These are phyloP conservation scores for Venturia oleaginea DNA, from an alignment of 2,329 filamentous ascomycete species.

Conservation along the genomic window DNA sequence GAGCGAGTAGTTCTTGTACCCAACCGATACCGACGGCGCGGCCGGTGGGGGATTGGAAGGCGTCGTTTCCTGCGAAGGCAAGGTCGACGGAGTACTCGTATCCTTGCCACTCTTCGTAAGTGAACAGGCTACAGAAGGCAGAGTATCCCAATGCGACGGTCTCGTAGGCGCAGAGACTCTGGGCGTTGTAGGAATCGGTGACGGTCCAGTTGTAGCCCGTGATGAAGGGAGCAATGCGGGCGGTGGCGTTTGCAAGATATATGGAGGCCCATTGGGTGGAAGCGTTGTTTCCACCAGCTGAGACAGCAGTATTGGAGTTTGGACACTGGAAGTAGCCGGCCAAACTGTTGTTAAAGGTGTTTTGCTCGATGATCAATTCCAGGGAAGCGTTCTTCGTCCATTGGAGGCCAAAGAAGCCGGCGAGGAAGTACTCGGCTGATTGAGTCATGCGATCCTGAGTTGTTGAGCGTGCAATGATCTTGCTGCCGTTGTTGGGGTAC, in stretches of 20 bases:
- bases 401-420: slow-evolving; percentile 68
- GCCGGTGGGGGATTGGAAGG: slow-evolving; percentile 56
- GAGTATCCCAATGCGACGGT: slow-evolving; percentile 69
- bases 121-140: slow-evolving; percentile 65
- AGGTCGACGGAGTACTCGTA: slow-evolving; percentile 66
- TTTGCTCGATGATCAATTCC: slow-evolving; percentile 60
- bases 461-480: slow-evolving; percentile 64
- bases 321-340: slow-evolving; percentile 59
- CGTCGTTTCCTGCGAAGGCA: slow-evolving; percentile 51
- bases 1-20: slow-evolving; percentile 63
- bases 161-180: slow-evolving; percentile 68
- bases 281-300: slow-evolving; percentile 45
- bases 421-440: slow-evolving; percentile 67
- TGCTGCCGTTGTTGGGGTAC: slow-evolving; percentile 59
- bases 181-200: slow-evolving; percentile 55
- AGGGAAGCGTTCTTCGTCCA: slow-evolving; percentile 65
- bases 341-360: slow-evolving; percentile 59
- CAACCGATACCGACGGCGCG: slow-evolving; percentile 66
- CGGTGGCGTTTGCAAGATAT: slow-evolving; percentile 57
- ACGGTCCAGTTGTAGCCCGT: slow-evolving; percentile 53
- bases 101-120: slow-evolving; percentile 62
- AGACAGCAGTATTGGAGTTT: slow-evolving; percentile 44
- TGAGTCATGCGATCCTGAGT: slow-evolving; percentile 72
- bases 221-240: slow-evolving; percentile 48
- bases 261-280: slow-evolving; percentile 50